Conservation (phyloP, 352 stramenopile genomes). For the Pythium apleroticum region DNA sequence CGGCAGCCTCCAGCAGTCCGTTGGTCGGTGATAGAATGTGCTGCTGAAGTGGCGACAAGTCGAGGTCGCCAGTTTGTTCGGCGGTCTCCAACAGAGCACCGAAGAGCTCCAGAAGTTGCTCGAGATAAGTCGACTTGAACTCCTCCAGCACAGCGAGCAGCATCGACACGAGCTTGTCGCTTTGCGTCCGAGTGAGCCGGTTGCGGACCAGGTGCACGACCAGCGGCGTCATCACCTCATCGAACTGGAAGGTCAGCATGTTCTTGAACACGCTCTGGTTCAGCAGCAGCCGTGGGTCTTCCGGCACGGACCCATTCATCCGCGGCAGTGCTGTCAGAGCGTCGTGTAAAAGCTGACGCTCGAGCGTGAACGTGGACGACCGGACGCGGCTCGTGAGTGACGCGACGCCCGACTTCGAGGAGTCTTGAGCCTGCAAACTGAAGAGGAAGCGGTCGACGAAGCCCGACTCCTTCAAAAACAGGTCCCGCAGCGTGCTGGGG, state of each 20-base stretch:
- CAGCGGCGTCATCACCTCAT: slow-evolving; percentile 31
- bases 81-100: slow-evolving; percentile 36
- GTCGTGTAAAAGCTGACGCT: slow-evolving; percentile 22
- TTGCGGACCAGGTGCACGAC: slow-evolving; percentile 14
- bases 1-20: slow-evolving; percentile 55
- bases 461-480: slow-evolving; percentile 32
- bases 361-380: slow-evolving; percentile 29
- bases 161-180: slow-evolving; percentile 49
- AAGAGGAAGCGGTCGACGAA: slow-evolving; percentile 58
- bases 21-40: slow-evolving; percentile 56
- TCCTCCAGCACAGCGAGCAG: slow-evolving; percentile 67
- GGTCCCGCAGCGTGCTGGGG: slow-evolving; percentile 24
- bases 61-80: background rate
- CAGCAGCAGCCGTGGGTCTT: slow-evolving; percentile 44
- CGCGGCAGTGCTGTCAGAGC: background rate
- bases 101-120: slow-evolving; percentile 47
- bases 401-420: background rate
- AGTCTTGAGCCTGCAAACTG: slow-evolving; percentile 28
- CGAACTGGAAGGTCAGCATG: slow-evolving; percentile 37
- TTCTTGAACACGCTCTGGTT: slow-evolving; percentile 51
- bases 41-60: slow-evolving; percentile 28
- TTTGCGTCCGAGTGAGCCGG: slow-evolving; percentile 23
- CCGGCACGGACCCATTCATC: background rate
- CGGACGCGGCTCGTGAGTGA: slow-evolving; percentile 23
- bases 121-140: slow-evolving; percentile 48